Percentiles rank a stretch among this genome's conserved stretches.
Conservation (phyloP, 1,284 basidiomycete species). For the Naganishia albida region DNA sequence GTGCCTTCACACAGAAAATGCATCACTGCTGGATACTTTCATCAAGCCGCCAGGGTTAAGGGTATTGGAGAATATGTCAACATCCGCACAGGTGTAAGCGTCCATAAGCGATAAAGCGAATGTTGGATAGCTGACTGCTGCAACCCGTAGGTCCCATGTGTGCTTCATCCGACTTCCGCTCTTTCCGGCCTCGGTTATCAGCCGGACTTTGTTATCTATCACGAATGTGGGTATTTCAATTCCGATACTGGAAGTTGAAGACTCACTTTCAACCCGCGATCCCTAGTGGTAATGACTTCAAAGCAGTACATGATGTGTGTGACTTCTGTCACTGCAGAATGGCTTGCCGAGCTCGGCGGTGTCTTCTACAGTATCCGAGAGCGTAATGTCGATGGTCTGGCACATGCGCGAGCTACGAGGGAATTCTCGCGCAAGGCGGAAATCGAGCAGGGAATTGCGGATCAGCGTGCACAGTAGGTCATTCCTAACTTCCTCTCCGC, state of each 20-base stretch:
- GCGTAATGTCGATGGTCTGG: conserved; percentile 82
- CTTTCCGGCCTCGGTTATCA: conserved; percentile 92
- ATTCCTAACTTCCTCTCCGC: conserved; percentile 7
- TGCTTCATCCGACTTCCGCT: conserved; percentile 90
- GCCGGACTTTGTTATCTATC: conserved; percentile 96
- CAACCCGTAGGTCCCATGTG: conserved; percentile 52
- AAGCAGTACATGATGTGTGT: conserved; percentile 97
- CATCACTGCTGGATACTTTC: conserved; percentile 97
- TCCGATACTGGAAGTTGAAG: conserved; percentile 33
- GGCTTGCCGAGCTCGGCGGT: conserved; percentile 89
- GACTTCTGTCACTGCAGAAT: conserved; percentile 90
- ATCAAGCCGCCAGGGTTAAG: conserved; percentile 96
- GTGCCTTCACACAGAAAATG: conserved; percentile 69
- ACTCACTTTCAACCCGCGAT: conserved; percentile 21
- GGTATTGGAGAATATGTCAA: conserved; percentile 99
- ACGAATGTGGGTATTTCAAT: conserved; percentile 62
- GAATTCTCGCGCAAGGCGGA: conserved; percentile 89
- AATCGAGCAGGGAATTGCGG: conserved; percentile 80
- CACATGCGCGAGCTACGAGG: conserved; percentile 70
- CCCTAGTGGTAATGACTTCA: conserved; percentile 75
- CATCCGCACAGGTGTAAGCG: conserved; percentile 77
- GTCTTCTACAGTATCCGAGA: conserved; percentile 94
- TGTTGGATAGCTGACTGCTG: too few species aligned
- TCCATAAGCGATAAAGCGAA: background rate
- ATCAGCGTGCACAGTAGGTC: conserved; percentile 78